phyloP scores from a whole-genome alignment of 2,329 filamentous ascomycete genomes.

The Scedosporium minutisporum region DNA sequence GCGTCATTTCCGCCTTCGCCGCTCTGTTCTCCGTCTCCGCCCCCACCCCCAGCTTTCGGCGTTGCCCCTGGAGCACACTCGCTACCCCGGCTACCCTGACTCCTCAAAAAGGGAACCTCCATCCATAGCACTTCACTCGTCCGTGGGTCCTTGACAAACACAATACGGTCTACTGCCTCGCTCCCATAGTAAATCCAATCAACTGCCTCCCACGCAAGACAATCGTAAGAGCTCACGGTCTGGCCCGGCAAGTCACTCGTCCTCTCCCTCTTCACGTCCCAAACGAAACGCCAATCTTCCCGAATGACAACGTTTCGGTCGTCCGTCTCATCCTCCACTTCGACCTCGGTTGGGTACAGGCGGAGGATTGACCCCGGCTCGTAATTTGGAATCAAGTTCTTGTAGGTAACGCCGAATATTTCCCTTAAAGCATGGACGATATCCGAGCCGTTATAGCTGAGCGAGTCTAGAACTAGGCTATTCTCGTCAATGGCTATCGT shows the following conservation, averaged over 20 bases:
- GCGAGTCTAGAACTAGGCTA: constrained; percentile 3
- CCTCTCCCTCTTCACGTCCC: constrained; percentile 6
- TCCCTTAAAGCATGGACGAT: constrained; percentile 9
- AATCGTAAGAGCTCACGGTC: constrained; percentile 10
- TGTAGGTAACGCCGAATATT: constrained; percentile 9
- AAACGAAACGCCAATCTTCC: constrained; percentile 13
- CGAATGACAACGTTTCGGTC: constrained; percentile 8
- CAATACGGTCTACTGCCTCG: constrained; percentile 12
- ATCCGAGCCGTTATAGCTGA: constrained; percentile 10
- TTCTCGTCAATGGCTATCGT: constrained; percentile 2
- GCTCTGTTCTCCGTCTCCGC: neutral
- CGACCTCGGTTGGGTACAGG: constrained; percentile 11
- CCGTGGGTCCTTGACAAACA: constrained; percentile 13
- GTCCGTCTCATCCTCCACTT: neutral
- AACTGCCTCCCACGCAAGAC: constrained; percentile 11
- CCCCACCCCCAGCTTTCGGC: neutral
- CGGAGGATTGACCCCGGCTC: constrained; percentile 3
- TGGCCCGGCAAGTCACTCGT: constrained; percentile 11
- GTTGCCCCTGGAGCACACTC: neutral
- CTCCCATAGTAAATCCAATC: constrained; percentile 16
- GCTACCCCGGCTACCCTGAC: neutral
- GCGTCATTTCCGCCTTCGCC: neutral
- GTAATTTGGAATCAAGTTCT: constrained; percentile 8
- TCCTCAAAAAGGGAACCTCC: constrained; percentile 14
- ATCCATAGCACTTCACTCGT: constrained; percentile 12